These are phyloP conservation scores for Kernera saxatilis DNA, from an alignment of 345 rosid genomes.

Conservation along the genomic window DNA sequence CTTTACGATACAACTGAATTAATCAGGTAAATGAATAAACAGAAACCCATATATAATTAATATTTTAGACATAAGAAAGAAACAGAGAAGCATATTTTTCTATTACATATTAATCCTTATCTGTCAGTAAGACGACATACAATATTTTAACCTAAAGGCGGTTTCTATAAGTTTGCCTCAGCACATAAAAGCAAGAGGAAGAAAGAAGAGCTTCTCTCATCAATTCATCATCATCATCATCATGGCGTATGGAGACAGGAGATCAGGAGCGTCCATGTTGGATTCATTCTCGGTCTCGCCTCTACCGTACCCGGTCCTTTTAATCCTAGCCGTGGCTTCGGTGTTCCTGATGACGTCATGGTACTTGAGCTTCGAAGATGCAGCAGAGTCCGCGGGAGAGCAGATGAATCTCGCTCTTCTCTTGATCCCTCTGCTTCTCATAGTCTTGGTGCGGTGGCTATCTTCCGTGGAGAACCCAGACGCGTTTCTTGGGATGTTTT, in stretches of 20 bases:
- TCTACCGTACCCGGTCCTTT: conserved; percentile 82
- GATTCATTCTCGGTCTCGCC: conserved; percentile 69
- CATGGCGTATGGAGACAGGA: conserved; percentile 37
- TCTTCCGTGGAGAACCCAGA: conserved; percentile 64
- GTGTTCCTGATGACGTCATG: conserved; percentile 61
- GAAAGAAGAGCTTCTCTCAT: background rate
- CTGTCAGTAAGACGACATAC: background rate
- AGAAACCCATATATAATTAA: background rate
- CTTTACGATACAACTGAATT: background rate
- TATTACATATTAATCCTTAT: no score
- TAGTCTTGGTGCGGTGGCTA: conserved; percentile 55
- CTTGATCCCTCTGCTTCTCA: conserved; percentile 44
- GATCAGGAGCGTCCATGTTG: conserved; percentile 48
- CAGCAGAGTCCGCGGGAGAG: conserved; percentile 46
- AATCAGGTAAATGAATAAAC: background rate
- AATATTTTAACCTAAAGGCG: conserved; percentile 1
- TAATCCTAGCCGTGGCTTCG: conserved; percentile 52
- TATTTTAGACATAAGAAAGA: background rate
- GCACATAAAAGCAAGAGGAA: background rate
- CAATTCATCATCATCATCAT: background rate
- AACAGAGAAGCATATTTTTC: no score
- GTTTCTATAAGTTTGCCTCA: conserved; percentile 2
- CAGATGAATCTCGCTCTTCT: conserved; percentile 59
- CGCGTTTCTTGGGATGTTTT: conserved; percentile 38
- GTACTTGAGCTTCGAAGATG: conserved; percentile 57